Conservation (phyloP, 1,284 basidiomycete species). For the Boletus subluridellus region DNA sequence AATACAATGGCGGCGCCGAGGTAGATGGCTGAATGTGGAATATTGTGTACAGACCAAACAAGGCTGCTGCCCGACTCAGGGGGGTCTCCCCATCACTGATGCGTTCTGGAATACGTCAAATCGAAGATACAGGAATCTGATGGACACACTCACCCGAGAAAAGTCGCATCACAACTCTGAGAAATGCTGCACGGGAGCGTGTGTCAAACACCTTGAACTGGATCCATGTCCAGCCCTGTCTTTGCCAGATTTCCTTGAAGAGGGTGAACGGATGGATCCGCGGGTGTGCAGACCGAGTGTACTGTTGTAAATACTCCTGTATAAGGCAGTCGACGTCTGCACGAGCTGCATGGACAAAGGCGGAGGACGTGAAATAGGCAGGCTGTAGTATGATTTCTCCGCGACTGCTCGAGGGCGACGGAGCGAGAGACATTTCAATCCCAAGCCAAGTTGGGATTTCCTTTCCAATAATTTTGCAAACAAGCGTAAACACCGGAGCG, state of each 20-base stretch:
- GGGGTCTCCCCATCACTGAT: constrained; percentile 46
- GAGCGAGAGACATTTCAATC: constrained; percentile 37
- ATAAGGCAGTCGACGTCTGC: constrained; percentile 58
- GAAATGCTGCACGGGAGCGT: constrained; percentile 57
- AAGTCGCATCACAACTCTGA: constrained; percentile 55
- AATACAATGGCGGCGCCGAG: constrained; percentile 48
- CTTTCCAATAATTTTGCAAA: constrained; percentile 23
- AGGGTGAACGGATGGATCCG: constrained; percentile 51
- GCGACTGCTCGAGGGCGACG: constrained; percentile 43
- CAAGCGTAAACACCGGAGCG: not conserved
- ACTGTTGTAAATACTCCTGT: constrained; percentile 46
- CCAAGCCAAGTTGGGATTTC: constrained; percentile 5
- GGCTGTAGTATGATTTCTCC: constrained; percentile 67
- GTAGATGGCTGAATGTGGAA: constrained; percentile 59
- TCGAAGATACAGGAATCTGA: not conserved
- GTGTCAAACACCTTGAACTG: constrained; percentile 68
- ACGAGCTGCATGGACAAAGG: constrained; percentile 63
- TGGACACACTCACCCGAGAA: constrained; percentile 52
- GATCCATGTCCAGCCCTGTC: constrained; percentile 67
- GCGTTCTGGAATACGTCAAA: constrained; percentile 44
- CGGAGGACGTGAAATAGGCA: constrained; percentile 69
- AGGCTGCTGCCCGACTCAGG: constrained; percentile 50
- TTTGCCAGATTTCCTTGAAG: constrained; percentile 67
- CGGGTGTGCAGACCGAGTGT: constrained; percentile 31
- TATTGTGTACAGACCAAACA: constrained; percentile 69